Conservation (phyloP, 73 alveolate species). For the Blepharisma japonicum region DNA sequence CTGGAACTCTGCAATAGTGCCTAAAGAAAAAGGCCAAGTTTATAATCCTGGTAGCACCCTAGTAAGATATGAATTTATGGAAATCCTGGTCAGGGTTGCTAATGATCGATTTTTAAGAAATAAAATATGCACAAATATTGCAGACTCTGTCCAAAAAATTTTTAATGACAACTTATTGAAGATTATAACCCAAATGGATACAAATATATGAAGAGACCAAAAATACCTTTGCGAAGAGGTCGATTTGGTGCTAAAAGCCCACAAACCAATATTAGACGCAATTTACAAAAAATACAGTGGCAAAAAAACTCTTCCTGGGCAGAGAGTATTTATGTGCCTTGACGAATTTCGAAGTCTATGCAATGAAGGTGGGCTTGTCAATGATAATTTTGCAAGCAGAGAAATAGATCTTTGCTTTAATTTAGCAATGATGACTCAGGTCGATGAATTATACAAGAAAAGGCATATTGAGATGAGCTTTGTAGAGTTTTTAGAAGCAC, state of each 20-base stretch:
- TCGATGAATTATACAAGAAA: constrained; percentile 59
- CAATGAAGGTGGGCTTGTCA: constrained; percentile 35
- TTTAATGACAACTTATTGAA: constrained; percentile 38
- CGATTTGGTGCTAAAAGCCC: constrained; percentile 46
- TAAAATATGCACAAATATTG: constrained; percentile 31
- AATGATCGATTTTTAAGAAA: constrained; percentile 40
- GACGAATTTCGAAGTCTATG: constrained; percentile 50
- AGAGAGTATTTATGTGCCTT: constrained; percentile 51
- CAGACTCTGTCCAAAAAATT: constrained; percentile 43
- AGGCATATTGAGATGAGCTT: constrained; percentile 60
- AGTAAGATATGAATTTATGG: constrained; percentile 71
- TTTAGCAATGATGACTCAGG: constrained; percentile 67
- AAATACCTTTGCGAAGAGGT: constrained; percentile 53
- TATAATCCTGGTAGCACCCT: constrained; percentile 61
- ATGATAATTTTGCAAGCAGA: constrained; percentile 51
- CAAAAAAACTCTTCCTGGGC: constrained; percentile 77
- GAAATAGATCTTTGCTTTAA: constrained; percentile 57
- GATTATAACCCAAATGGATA: constrained; percentile 34
- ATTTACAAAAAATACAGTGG: constrained; percentile 52
- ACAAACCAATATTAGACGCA: constrained; percentile 17
- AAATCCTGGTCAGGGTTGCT: constrained; percentile 62
- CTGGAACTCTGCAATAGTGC: background rate
- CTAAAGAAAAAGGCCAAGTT: constrained; percentile 44
- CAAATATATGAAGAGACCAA: constrained; percentile 49
- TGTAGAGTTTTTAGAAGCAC: constrained; percentile 50